A percentile compares a stretch with the other conserved stretches of the same genome.
Evolutionary conservation across 192 early-diverging fungal species (phyloP).

Genomic region (Coemansia sp.): DNA sequence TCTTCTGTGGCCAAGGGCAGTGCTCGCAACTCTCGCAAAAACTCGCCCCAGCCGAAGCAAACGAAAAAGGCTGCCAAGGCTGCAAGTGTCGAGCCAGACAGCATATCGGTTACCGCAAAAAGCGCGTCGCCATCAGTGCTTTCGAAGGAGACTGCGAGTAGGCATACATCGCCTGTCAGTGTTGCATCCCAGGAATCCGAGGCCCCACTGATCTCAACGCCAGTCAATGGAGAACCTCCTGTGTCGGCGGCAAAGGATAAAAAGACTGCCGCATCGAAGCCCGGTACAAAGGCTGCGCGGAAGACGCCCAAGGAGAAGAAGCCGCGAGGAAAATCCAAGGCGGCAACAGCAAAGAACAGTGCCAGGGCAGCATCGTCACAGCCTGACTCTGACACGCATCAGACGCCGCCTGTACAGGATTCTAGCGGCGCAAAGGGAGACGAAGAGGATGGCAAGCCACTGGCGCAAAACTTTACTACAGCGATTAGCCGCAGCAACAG

Average conservation of each 20-base stretch:
- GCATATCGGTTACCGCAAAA: not conserved
- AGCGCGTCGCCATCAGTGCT: not conserved
- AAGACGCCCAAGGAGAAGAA: slow-evolving; percentile 42
- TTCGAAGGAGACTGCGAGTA: not conserved
- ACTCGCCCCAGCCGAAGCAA: slow-evolving; percentile 48
- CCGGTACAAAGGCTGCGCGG: slow-evolving; percentile 14
- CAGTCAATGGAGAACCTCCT: not conserved
- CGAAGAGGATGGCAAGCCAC: slow-evolving; percentile 20
- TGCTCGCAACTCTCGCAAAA: slow-evolving; percentile 43
- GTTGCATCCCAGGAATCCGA: slow-evolving; percentile 7
- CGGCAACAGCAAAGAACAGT: slow-evolving; percentile 17
- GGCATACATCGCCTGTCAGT: slow-evolving; percentile 12
- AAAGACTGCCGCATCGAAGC: slow-evolving; percentile 19
- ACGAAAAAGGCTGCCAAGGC: slow-evolving; percentile 10
- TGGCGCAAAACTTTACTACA: slow-evolving; percentile 12
- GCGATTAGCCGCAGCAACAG: slow-evolving; percentile 3
- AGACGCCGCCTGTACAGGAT: not conserved
- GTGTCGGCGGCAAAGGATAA: slow-evolving; percentile 10
- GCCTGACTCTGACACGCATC: slow-evolving; percentile 8
- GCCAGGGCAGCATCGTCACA: slow-evolving; percentile 1
- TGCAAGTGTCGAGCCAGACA: slow-evolving; percentile 27
- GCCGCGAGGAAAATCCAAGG: slow-evolving; percentile 27
- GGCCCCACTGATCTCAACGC: not conserved
- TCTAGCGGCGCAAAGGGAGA: not conserved
- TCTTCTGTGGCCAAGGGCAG: slow-evolving; percentile 36